These are phyloP conservation scores for Gossypium bickii DNA, from an alignment of 345 rosid species.

Conservation along the genomic window DNA sequence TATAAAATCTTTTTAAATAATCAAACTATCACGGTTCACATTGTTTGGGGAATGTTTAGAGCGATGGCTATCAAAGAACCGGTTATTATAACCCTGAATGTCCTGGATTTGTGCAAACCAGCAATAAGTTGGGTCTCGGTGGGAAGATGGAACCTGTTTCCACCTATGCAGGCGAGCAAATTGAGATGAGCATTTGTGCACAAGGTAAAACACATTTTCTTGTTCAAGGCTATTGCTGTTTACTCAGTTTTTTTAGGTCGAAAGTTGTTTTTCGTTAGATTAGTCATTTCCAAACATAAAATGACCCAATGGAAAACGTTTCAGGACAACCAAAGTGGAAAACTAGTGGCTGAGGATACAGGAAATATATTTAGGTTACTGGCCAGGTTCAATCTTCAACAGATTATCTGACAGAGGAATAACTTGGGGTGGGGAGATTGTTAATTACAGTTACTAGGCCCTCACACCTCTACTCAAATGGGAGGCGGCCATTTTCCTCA, in stretches of 20 bases:
- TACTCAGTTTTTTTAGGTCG: neutral
- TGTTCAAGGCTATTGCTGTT: neutral
- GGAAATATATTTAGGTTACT: conserved; percentile 31
- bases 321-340: conserved; percentile 34
- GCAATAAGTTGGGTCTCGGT: neutral
- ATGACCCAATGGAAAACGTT: neutral
- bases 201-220: conserved; percentile 16
- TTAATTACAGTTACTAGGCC: conserved; percentile 18
- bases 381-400: conserved; percentile 41
- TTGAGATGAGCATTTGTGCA: neutral
- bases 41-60: conserved; percentile 10
- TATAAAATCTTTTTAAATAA: neutral
- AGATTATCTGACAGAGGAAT: conserved; percentile 25
- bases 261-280: neutral
- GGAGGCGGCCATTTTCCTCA: conserved; percentile 49
- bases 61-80: conserved; percentile 19
- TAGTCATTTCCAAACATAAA: neutral
- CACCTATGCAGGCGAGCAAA: conserved; percentile 21
- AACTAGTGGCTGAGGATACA: conserved; percentile 42
- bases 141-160: conserved; percentile 17
- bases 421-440: conserved; percentile 45
- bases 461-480: conserved; percentile 42
- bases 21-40: neutral
- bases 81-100: conserved; percentile 35
- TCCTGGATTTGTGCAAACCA: conserved; percentile 34